phyloP scores from a whole-genome alignment of 768 basidiomycete species.

The Candolleomyces efflorescens region DNA sequence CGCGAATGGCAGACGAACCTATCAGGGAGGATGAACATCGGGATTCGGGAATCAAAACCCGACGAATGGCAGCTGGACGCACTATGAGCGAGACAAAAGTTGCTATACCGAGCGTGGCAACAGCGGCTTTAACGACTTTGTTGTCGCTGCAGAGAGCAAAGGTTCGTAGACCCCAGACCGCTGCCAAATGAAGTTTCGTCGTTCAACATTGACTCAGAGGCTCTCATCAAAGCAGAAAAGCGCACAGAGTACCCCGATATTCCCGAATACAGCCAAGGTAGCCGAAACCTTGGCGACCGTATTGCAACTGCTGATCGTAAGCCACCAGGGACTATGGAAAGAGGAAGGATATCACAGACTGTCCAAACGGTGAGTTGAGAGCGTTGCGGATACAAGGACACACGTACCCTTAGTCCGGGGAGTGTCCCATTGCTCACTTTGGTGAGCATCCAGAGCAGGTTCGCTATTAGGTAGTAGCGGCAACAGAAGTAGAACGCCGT shows the following conservation, averaged over 20 bases:
- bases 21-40: no score
- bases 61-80: no score
- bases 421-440: not conserved
- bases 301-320: not conserved
- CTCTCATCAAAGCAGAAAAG: not conserved
- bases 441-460: not conserved
- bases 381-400: not conserved
- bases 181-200: not conserved
- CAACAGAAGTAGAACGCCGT: constrained; percentile 4
- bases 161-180: constrained; percentile 7
- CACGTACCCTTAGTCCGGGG: not conserved
- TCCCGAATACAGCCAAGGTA: not conserved
- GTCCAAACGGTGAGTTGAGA: not conserved
- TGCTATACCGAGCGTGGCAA: no score
- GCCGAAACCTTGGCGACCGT: not conserved
- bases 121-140: not conserved
- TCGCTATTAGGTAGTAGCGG: constrained; percentile 4
- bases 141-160: constrained; percentile 1
- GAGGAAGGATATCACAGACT: not conserved
- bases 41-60: no score
- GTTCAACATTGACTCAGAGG: not conserved
- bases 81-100: no score
- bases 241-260: constrained; percentile 2
- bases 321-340: not conserved
- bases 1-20: not conserved